These are phyloP conservation scores for Iris macrosiphon DNA, from an alignment of 106 monocot genomes.

Conservation along the genomic window DNA sequence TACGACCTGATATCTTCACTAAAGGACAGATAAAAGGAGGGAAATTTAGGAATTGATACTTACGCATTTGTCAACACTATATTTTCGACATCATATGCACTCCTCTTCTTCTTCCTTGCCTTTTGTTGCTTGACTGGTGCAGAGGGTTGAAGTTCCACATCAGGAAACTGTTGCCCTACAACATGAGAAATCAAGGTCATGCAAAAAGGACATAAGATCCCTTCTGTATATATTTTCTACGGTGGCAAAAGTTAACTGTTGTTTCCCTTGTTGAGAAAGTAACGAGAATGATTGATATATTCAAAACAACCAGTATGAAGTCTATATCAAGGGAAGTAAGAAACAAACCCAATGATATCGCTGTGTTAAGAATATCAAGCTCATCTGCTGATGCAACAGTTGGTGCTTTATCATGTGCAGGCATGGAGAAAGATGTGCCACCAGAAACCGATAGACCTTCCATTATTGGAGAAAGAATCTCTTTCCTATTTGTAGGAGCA, in stretches of 20 bases:
- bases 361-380: slow-evolving; percentile 6
- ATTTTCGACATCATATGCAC: slow-evolving; percentile 30
- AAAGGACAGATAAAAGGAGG: too few species aligned
- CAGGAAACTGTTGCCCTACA: slow-evolving; percentile 29
- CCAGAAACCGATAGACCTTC: slow-evolving; percentile 24
- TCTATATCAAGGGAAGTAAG: neutral
- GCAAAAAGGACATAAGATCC: neutral
- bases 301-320: neutral
- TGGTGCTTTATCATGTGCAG: neutral
- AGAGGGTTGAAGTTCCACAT: slow-evolving; percentile 34
- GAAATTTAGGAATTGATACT: too few species aligned
- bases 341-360: slow-evolving; percentile 30
- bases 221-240: neutral
- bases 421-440: slow-evolving; percentile 5
- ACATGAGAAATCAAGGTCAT: neutral
- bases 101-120: slow-evolving; percentile 28
- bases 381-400: slow-evolving; percentile 19
- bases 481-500: slow-evolving; percentile 7
- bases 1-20: too few species aligned
- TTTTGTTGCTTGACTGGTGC: slow-evolving; percentile 19
- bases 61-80: slow-evolving; percentile 63
- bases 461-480: slow-evolving; percentile 29
- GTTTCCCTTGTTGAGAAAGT: neutral
- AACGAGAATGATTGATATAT: neutral
- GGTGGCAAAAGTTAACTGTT: too few species aligned